A percentile compares a stretch with the other conserved stretches of the same genome.
phyloP scores from a whole-genome alignment of 768 basidiomycete species.

The Rubroboletus pulcherrimus region DNA sequence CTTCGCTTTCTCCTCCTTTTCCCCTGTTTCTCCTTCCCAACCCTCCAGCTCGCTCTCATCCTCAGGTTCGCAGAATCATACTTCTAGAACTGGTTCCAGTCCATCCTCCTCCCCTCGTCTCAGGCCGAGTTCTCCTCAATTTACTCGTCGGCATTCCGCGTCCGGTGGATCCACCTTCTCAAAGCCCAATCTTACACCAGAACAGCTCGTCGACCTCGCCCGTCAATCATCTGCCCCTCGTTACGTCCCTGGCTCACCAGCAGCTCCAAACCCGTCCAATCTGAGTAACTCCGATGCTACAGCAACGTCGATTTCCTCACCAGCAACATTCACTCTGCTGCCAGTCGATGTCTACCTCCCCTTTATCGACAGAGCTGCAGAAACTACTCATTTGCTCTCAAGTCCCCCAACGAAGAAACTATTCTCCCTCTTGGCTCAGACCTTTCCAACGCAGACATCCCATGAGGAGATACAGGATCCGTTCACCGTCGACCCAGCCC shows the following conservation, averaged over 20 bases:
- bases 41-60: slow-evolving; percentile 18
- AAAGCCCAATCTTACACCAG: slow-evolving; percentile 59
- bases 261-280: background rate
- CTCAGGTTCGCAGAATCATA: slow-evolving; percentile 30
- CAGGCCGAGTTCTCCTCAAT: slow-evolving; percentile 46
- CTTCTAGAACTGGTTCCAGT: slow-evolving; percentile 30
- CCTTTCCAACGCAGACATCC: slow-evolving; percentile 42
- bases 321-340: slow-evolving; percentile 68
- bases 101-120: slow-evolving; percentile 42
- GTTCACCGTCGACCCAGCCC: slow-evolving; percentile 51
- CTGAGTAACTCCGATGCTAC: background rate
- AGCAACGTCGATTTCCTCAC: slow-evolving; percentile 24
- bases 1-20: slow-evolving; percentile 69
- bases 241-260: slow-evolving; percentile 10
- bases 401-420: slow-evolving; percentile 64
- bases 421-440: slow-evolving; percentile 70
- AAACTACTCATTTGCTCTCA: slow-evolving; percentile 67
- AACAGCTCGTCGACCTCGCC: slow-evolving; percentile 73
- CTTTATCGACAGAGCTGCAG: slow-evolving; percentile 77
- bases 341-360: slow-evolving; percentile 79
- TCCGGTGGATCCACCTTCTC: slow-evolving; percentile 34
- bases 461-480: slow-evolving; percentile 30
- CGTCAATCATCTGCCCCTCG: slow-evolving; percentile 51
- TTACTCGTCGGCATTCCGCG: slow-evolving; percentile 27
- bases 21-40: slow-evolving; percentile 23